Conservation (phyloP, 106 monocot species). For the Cymbidium sinense region DNA sequence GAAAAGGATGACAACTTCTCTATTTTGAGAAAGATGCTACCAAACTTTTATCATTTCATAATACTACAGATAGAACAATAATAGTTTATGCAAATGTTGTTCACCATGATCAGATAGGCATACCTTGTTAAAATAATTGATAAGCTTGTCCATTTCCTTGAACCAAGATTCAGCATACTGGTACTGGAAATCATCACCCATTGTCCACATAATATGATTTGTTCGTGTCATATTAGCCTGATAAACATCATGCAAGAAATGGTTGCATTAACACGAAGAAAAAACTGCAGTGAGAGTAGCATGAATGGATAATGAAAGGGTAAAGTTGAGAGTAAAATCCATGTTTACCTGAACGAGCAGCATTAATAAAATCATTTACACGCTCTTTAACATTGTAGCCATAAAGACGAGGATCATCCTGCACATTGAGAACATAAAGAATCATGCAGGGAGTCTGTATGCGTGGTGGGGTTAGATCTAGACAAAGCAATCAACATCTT, state of each 20-base stretch:
- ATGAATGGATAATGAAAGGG: background rate
- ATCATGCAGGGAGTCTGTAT: background rate
- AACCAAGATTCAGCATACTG: conserved; percentile 70
- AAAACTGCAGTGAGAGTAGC: background rate
- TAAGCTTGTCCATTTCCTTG: conserved; percentile 60
- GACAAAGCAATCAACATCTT: background rate
- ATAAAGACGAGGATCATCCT: conserved; percentile 68
- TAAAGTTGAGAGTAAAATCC: background rate
- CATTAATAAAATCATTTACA: conserved; percentile 73
- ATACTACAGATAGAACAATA: background rate
- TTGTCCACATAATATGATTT: conserved; percentile 76
- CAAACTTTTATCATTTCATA: background rate
- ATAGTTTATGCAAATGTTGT: background rate
- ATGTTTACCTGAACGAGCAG: conserved; percentile 45
- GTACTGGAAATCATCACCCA: conserved; percentile 59
- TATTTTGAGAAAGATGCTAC: background rate
- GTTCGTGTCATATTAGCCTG: conserved; percentile 53
- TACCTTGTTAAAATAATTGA: conserved; percentile 66
- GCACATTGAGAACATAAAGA: background rate
- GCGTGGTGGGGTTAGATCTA: background rate
- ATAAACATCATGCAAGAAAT: conserved; percentile 1
- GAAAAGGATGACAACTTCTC: too few species aligned
- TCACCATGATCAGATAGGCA: background rate
- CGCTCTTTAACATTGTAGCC: conserved; percentile 80
- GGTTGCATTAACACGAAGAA: background rate